Conservation (phyloP, 2,329 filamentous ascomycete genomes). For the Venturiaceae sp. region DNA sequence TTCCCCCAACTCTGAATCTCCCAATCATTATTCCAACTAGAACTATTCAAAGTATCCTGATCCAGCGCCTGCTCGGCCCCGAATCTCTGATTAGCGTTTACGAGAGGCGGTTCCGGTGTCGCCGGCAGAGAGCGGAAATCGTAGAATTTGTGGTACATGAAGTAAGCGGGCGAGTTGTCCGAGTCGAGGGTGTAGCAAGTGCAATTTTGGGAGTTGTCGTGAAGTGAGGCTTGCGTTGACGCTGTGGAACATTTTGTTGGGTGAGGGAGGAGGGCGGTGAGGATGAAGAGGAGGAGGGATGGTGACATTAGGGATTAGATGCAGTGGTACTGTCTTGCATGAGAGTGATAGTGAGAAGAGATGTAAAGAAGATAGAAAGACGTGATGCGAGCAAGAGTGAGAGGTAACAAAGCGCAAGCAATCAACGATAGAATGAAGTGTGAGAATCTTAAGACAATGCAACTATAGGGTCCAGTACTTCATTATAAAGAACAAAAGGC, state of each 20-base stretch:
- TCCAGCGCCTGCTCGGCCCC: constrained; percentile 12
- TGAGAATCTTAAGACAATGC: background rate
- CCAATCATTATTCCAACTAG: constrained; percentile 28
- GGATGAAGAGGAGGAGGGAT: background rate
- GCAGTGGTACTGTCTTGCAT: background rate
- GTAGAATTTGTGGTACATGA: constrained; percentile 41
- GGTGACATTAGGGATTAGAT: background rate
- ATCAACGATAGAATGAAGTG: too few species aligned
- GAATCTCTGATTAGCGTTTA: constrained; percentile 15
- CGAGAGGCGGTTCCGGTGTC: constrained; percentile 17
- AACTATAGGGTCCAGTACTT: background rate
- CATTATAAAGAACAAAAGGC: background rate
- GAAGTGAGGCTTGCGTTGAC: background rate
- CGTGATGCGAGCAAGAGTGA: too few species aligned
- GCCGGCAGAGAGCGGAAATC: constrained; percentile 33
- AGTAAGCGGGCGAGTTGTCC: constrained; percentile 33
- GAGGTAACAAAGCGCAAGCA: too few species aligned
- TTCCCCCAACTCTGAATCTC: constrained; percentile 36
- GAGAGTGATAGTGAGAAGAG: too few species aligned
- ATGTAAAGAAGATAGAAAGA: too few species aligned
- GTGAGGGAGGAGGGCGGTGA: background rate
- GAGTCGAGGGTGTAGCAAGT: background rate
- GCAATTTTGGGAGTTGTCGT: background rate
- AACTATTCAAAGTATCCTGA: constrained; percentile 21
- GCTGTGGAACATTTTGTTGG: background rate